A percentile compares a stretch with the other conserved stretches of the same genome.
phyloP scores from a whole-genome alignment of 2,329 filamentous ascomycete species.

The Neoascochyta sp. region DNA sequence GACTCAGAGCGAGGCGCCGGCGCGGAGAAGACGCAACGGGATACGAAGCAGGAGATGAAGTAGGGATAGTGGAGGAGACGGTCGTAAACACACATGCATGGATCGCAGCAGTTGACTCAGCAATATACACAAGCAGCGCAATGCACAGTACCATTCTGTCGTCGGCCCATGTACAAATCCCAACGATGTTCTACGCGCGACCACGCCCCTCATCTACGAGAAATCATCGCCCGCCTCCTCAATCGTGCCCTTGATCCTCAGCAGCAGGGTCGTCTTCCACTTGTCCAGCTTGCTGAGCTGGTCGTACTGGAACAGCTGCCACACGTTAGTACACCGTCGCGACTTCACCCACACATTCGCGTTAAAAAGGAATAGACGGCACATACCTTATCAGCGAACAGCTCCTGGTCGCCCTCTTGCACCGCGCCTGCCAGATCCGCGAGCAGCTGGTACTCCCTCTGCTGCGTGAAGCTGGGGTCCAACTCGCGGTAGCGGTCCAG shows the following conservation, averaged over 20 bases:
- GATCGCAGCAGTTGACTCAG: not conserved
- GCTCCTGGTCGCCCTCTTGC: slow-evolving; percentile 73
- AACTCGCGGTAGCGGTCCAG: slow-evolving; percentile 75
- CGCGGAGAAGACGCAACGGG: not conserved
- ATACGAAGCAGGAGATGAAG: slow-evolving; percentile 3
- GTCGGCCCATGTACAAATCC: too few species aligned
- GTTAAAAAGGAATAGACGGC: too few species aligned
- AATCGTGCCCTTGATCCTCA: slow-evolving; percentile 80
- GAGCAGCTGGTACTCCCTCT: slow-evolving; percentile 78
- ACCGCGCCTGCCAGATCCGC: slow-evolving; percentile 71
- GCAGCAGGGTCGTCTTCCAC: slow-evolving; percentile 88
- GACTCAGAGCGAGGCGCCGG: slow-evolving; percentile 2
- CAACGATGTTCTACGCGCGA: too few species aligned
- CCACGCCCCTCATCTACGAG: slow-evolving; percentile 53
- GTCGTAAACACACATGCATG: slow-evolving; percentile 1
- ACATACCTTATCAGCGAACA: slow-evolving; percentile 69
- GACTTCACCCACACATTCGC: not conserved
- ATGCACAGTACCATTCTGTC: too few species aligned
- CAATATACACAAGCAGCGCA: slow-evolving; percentile 1
- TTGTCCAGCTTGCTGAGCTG: slow-evolving; percentile 91
- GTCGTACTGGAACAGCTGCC: slow-evolving; percentile 74
- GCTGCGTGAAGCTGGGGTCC: slow-evolving; percentile 62
- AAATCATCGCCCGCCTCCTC: slow-evolving; percentile 68
- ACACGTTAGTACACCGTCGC: slow-evolving; percentile 3
- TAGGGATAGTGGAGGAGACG: slow-evolving; percentile 1